These are phyloP conservation scores for Musa beccarii DNA, from an alignment of 176 grass and related monocot genomes.

Conservation along the genomic window DNA sequence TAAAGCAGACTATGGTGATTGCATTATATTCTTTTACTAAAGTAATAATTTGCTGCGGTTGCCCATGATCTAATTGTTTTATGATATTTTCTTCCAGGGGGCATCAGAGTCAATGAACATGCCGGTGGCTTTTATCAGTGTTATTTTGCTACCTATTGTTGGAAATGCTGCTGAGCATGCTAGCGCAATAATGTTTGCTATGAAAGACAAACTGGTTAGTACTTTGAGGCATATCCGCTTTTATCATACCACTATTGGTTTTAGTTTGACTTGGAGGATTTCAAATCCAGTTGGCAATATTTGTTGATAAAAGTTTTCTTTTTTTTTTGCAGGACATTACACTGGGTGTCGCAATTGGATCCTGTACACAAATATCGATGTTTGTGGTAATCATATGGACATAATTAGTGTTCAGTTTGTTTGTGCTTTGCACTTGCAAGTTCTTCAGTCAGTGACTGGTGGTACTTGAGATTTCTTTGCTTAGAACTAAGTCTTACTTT, in stretches of 20 bases:
- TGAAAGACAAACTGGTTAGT: slow-evolving; percentile 96
- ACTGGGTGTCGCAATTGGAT: slow-evolving; percentile 91
- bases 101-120: slow-evolving; percentile 83
- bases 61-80: slow-evolving; percentile 15
- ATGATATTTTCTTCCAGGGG: slow-evolving; percentile 46
- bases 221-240: slow-evolving; percentile 2
- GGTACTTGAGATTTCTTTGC: not conserved
- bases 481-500: not conserved
- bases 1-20: not conserved
- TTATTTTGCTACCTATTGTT: slow-evolving; percentile 97
- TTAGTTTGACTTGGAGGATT: not conserved
- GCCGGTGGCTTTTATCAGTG: slow-evolving; percentile 96
- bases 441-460: not conserved
- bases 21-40: not conserved
- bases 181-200: slow-evolving; percentile 99
- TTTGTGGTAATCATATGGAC: slow-evolving; percentile 64
- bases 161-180: slow-evolving; percentile 98
- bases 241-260: not conserved
- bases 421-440: too few species aligned
- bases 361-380: slow-evolving; percentile 98
- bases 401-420: too few species aligned
- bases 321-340: slow-evolving; percentile 66
- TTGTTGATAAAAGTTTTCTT: slow-evolving; percentile 22
- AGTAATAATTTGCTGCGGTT: not conserved
- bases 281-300: not conserved